A percentile compares a stretch with the other conserved stretches of the same genome.
Conservation (phyloP, 2,329 filamentous ascomycete genomes). For the Trichophyton schoenleinii region DNA sequence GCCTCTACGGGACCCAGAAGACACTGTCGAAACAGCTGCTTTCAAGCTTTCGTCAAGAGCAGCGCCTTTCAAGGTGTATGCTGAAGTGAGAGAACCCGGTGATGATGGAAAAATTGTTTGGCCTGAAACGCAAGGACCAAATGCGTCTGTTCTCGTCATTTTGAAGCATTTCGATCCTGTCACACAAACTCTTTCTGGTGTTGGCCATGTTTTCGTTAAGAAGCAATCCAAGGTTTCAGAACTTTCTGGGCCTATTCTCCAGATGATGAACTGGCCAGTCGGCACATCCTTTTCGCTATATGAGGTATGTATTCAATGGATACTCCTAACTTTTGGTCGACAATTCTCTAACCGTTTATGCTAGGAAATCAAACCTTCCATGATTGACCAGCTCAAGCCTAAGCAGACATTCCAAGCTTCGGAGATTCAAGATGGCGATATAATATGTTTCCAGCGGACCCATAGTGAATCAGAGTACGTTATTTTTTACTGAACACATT, state of each 20-base stretch:
- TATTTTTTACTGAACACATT: neutral
- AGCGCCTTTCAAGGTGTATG: slow-evolving; percentile 63
- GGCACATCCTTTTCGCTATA: slow-evolving; percentile 62
- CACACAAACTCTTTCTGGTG: slow-evolving; percentile 59
- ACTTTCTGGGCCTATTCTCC: slow-evolving; percentile 61
- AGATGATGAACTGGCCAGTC: slow-evolving; percentile 75
- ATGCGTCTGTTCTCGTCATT: slow-evolving; percentile 64
- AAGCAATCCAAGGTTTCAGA: slow-evolving; percentile 83
- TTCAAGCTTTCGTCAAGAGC: slow-evolving; percentile 57
- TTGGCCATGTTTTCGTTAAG: slow-evolving; percentile 75
- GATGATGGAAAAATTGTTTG: slow-evolving; percentile 61
- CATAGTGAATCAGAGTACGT: slow-evolving; percentile 31
- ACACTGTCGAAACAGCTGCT: slow-evolving; percentile 64
- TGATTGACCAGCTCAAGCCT: slow-evolving; percentile 89
- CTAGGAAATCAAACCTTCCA: slow-evolving; percentile 86
- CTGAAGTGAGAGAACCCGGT: slow-evolving; percentile 61
- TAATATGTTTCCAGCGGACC: slow-evolving; percentile 79
- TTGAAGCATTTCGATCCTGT: slow-evolving; percentile 82
- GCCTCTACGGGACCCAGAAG: slow-evolving; percentile 63
- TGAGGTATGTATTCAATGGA: slow-evolving; percentile 43
- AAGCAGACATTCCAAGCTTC: slow-evolving; percentile 82
- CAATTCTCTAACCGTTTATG: slow-evolving; percentile 14
- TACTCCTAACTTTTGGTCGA: neutral
- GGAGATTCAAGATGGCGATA: slow-evolving; percentile 93
- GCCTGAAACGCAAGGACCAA: slow-evolving; percentile 35